A percentile compares a stretch with the other conserved stretches of the same genome.
These are phyloP conservation scores for Cercospora berteroae DNA, from an alignment of 2,329 filamentous ascomycete species.

Conservation along the genomic window DNA sequence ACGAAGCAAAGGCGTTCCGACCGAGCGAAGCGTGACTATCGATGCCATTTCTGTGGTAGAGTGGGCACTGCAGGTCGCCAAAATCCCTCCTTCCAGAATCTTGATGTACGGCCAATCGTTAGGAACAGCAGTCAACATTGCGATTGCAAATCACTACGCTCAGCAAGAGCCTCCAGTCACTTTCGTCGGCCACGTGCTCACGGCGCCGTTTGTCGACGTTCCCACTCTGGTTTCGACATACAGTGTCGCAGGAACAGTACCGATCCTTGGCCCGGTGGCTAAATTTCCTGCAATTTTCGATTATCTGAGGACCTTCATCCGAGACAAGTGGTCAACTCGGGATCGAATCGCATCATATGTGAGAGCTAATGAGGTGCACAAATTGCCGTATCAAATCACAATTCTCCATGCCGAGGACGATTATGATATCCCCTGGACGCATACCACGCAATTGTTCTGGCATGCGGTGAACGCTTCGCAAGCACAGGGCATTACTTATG, in stretches of 20 bases:
- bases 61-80: slow-evolving; percentile 54
- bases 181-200: slow-evolving; percentile 56
- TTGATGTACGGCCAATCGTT: slow-evolving; percentile 61
- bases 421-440: slow-evolving; percentile 51
- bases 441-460: slow-evolving; percentile 55
- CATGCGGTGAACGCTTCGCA: slow-evolving; percentile 54
- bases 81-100: slow-evolving; percentile 55
- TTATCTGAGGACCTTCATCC: slow-evolving; percentile 50
- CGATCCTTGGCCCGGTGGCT: slow-evolving; percentile 54
- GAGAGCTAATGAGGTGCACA: slow-evolving; percentile 36
- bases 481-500: slow-evolving; percentile 40
- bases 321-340: slow-evolving; percentile 52
- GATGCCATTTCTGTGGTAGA: slow-evolving; percentile 55
- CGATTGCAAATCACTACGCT: slow-evolving; percentile 47
- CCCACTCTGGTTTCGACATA: slow-evolving; percentile 57
- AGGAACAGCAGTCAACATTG: slow-evolving; percentile 54
- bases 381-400: slow-evolving; percentile 45
- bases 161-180: slow-evolving; percentile 44
- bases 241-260: slow-evolving; percentile 55
- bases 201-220: slow-evolving; percentile 58
- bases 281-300: slow-evolving; percentile 48
- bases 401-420: slow-evolving; percentile 55
- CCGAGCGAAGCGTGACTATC: slow-evolving; percentile 54
- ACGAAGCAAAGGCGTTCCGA: slow-evolving; percentile 52
- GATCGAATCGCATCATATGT: slow-evolving; percentile 51